Evolutionary conservation across 257 asterid species (phyloP).

Genomic region (Oldenlandia corymbosa): DNA sequence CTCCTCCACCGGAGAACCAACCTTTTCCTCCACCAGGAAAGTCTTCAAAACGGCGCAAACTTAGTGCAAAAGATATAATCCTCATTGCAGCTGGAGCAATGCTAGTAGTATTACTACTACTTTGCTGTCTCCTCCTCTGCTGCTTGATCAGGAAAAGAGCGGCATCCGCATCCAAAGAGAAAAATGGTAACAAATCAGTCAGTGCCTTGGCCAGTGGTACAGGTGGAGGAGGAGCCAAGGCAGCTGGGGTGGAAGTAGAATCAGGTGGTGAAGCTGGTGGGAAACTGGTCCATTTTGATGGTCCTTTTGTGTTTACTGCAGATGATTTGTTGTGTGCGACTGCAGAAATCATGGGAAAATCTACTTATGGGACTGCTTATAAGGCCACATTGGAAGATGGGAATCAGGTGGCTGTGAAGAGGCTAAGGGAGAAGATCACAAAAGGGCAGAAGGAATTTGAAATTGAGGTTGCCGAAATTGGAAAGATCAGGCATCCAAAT

Average conservation of each 20-base stretch:
- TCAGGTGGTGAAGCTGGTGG: conserved; percentile 74
- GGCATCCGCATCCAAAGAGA: conserved; percentile 20
- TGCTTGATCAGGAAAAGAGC: conserved; percentile 38
- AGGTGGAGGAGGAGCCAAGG: conserved; percentile 25
- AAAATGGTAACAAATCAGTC: conserved; percentile 22
- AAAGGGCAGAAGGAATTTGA: conserved; percentile 83
- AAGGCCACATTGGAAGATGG: conserved; percentile 87
- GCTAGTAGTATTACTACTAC: conserved; percentile 32
- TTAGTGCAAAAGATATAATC: conserved; percentile 43
- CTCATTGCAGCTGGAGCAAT: conserved; percentile 47
- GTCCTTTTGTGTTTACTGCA: conserved; percentile 78
- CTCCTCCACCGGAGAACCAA: conserved; percentile 33
- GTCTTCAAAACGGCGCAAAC: conserved; percentile 18
- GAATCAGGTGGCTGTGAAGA: conserved; percentile 76
- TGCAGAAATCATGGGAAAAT: conserved; percentile 94
- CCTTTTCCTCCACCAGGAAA: conserved; percentile 37
- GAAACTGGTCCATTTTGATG: conserved; percentile 86
- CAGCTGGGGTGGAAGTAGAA: conserved; percentile 33
- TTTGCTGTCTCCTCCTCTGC: conserved; percentile 38
- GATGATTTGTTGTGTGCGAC: conserved; percentile 89
- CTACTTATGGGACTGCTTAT: conserved; percentile 76
- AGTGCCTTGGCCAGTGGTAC: conserved; percentile 14
- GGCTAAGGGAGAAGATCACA: conserved; percentile 84
- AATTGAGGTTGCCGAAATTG: conserved; percentile 65
- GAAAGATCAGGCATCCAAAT: conserved; percentile 63